Percentiles rank a stretch among this genome's conserved stretches.
phyloP scores from a whole-genome alignment of 768 basidiomycete species.

The Lyophyllum decastes region DNA sequence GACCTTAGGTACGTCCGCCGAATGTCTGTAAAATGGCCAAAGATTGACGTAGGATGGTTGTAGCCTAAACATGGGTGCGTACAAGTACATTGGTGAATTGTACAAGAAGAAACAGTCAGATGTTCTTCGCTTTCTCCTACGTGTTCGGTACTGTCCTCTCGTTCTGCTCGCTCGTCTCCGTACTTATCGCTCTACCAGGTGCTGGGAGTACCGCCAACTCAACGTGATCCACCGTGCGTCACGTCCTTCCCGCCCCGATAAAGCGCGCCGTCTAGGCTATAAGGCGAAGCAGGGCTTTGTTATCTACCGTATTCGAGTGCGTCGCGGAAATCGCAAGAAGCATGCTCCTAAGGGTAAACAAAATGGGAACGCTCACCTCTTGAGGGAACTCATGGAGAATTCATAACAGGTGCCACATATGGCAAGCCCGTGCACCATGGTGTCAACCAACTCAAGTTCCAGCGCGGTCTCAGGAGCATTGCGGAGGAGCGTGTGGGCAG shows the following conservation, averaged over 20 bases:
- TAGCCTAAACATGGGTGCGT: conserved; percentile 81
- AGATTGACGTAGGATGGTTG: neutral
- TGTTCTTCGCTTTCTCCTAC: conserved; percentile 96
- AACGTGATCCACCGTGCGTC: conserved; percentile 98
- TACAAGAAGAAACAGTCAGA: conserved; percentile 99
- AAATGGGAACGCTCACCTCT: neutral
- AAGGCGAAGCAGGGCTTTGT: conserved; percentile 99
- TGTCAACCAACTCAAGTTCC: conserved; percentile 99
- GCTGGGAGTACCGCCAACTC: conserved; percentile 99
- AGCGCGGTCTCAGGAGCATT: conserved; percentile 87
- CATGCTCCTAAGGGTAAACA: conserved; percentile 89
- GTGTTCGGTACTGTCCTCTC: conserved; percentile 72
- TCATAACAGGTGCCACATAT: conserved; percentile 83
- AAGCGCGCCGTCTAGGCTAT: conserved; percentile 97
- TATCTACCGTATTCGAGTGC: conserved; percentile 95
- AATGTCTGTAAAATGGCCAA: conserved; percentile 9
- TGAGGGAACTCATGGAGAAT: neutral
- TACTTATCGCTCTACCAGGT: conserved; percentile 43
- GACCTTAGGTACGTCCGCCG: conserved; percentile 31
- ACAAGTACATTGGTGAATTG: conserved; percentile 96
- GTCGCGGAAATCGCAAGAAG: conserved; percentile 99
- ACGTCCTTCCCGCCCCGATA: conserved; percentile 97
- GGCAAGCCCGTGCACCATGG: conserved; percentile 99
- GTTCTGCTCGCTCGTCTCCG: neutral
- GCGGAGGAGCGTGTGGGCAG: conserved; percentile 98